Evolutionary conservation across 78 protist genomes (phyloP).

Genomic region (Emiliania huxleyi): DNA sequence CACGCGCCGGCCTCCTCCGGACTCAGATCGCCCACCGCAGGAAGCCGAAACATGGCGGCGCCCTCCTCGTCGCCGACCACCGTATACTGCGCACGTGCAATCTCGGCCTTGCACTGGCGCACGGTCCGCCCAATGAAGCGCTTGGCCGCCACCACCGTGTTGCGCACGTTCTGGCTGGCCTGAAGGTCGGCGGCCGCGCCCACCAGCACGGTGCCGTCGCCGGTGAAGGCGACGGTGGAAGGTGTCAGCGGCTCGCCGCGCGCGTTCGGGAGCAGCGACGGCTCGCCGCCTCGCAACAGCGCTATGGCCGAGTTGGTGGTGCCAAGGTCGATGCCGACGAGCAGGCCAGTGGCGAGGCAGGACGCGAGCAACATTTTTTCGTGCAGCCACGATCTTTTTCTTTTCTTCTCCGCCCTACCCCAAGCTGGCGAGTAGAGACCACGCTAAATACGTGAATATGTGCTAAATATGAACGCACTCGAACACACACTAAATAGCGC

Average conservation of each 20-base stretch:
- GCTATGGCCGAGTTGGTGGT: conserved; percentile 1
- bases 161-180: conserved; percentile 85
- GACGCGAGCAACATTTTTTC: too few species aligned
- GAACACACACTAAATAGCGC: too few species aligned
- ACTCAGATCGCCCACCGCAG: not conserved
- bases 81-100: not conserved
- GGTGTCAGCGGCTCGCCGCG: conserved; percentile 94
- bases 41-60: not conserved
- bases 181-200: conserved; percentile 91
- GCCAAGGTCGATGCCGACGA: not conserved
- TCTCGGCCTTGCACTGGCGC: not conserved
- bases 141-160: conserved; percentile 88
- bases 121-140: conserved; percentile 43
- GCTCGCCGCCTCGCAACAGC: not conserved
- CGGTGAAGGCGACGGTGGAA: conserved; percentile 88
- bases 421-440: too few species aligned
- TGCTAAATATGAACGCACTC: too few species aligned
- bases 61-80: conserved; percentile 28
- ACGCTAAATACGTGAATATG: too few species aligned
- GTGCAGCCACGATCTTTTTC: too few species aligned
- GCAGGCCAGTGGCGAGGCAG: too few species aligned
- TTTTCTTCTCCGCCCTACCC: too few species aligned
- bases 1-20: conserved; percentile 55
- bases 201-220: not conserved
- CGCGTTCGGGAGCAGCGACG: conserved; percentile 70